These are phyloP conservation scores for Chrysosporium keratinophilum DNA, from an alignment of 2,329 filamentous ascomycete genomes.

Conservation along the genomic window DNA sequence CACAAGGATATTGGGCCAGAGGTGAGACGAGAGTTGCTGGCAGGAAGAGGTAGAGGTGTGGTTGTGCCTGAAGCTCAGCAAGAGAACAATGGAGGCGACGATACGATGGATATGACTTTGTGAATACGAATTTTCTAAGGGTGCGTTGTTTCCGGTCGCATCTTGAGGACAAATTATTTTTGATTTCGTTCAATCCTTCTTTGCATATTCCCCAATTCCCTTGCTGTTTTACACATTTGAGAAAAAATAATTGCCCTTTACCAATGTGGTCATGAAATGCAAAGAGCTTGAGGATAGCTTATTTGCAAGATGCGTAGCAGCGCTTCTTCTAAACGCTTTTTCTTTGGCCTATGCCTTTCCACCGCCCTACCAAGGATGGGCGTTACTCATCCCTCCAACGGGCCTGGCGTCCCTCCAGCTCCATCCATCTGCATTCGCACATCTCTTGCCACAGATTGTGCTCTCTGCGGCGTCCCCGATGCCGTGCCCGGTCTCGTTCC, in stretches of 20 bases:
- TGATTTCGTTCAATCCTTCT: slow-evolving; percentile 41
- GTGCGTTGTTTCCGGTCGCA: background rate
- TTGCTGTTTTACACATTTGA: background rate
- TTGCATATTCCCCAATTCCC: slow-evolving; percentile 17
- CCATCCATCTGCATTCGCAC: slow-evolving; percentile 8
- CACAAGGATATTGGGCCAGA: slow-evolving; percentile 86
- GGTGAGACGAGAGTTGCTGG: slow-evolving; percentile 76
- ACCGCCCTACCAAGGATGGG: background rate
- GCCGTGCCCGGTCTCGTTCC: background rate
- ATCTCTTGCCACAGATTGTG: slow-evolving; percentile 6
- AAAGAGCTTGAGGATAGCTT: too few species aligned
- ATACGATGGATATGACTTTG: slow-evolving; percentile 70
- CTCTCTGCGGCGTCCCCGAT: slow-evolving; percentile 2
- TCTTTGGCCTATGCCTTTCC: background rate
- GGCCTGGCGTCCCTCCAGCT: slow-evolving; percentile 1
- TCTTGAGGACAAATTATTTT: background rate
- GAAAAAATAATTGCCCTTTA: background rate
- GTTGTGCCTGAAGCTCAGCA: slow-evolving; percentile 40
- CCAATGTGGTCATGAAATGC: too few species aligned
- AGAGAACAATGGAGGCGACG: slow-evolving; percentile 58
- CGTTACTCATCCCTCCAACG: background rate
- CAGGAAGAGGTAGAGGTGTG: slow-evolving; percentile 75
- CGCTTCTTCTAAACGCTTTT: too few species aligned
- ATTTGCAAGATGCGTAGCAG: too few species aligned
- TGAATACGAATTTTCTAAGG: slow-evolving; percentile 8